These are phyloP conservation scores for Theobroma cacao DNA, from an alignment of 345 rosid genomes.

Conservation along the genomic window DNA sequence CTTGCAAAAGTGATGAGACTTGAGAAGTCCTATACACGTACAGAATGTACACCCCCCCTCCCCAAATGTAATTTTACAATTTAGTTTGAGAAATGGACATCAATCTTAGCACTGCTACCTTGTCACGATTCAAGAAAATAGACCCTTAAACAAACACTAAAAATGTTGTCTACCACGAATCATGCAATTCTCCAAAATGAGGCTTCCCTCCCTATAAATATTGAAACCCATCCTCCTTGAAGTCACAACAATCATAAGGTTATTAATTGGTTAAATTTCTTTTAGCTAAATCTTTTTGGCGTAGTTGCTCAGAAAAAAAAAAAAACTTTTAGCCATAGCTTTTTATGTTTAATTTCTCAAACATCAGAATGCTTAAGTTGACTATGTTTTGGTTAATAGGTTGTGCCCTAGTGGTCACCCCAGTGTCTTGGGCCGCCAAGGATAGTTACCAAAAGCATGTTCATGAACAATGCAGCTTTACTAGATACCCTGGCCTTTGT, in stretches of 20 bases:
- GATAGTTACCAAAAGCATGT: conserved; percentile 28
- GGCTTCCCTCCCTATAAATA: conserved; percentile 30
- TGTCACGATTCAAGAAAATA: conserved; percentile 15
- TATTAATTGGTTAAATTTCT: not conserved
- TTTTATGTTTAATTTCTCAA: not conserved
- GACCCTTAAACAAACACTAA: conserved; percentile 31
- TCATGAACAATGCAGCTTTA: conserved; percentile 42
- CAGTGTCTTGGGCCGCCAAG: conserved; percentile 12
- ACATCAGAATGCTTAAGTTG: not conserved
- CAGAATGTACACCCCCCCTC: not conserved
- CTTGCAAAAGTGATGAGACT: not conserved
- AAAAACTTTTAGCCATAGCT: not conserved
- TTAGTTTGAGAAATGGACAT: not conserved
- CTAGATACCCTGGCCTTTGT: conserved; percentile 66
- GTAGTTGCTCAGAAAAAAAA: not conserved
- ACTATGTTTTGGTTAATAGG: conserved; percentile 29
- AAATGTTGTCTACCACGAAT: not conserved
- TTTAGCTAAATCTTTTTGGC: not conserved
- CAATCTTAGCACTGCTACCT: conserved; percentile 15
- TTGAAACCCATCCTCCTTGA: not conserved
- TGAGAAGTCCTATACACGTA: not conserved
- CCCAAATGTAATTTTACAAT: too few relatives aligned
- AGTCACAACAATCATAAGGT: not conserved
- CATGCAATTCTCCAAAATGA: not conserved
- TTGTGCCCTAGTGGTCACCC: not conserved